Conservation (phyloP, 805 yeast species). For the Candida germanica region DNA sequence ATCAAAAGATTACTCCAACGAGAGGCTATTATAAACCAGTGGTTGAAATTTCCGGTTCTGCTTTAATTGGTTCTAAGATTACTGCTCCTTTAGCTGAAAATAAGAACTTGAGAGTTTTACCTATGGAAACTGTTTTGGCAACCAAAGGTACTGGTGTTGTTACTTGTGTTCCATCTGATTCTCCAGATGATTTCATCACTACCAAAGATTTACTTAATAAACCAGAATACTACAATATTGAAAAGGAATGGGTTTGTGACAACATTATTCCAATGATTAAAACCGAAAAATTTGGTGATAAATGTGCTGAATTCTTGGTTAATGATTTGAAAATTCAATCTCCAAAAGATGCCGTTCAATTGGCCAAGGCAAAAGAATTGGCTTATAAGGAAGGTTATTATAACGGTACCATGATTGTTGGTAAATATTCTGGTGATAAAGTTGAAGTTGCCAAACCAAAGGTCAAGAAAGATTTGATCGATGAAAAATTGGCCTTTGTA, state of each 20-base stretch:
- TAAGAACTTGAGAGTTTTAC: conserved; percentile 75
- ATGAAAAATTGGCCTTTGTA: conserved; percentile 74
- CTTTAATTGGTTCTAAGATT: conserved; percentile 82
- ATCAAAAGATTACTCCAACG: conserved; percentile 85
- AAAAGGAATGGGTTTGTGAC: conserved; percentile 79
- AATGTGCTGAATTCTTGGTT: conserved; percentile 80
- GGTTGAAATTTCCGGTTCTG: conserved; percentile 61
- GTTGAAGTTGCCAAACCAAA: conserved; percentile 90
- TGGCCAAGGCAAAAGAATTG: conserved; percentile 88
- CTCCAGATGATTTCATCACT: conserved; percentile 95
- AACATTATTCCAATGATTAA: conserved; percentile 72
- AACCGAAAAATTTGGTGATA: conserved; percentile 84
- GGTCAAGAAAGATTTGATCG: conserved; percentile 79
- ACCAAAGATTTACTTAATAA: conserved; percentile 79
- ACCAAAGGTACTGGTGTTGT: conserved; percentile 98
- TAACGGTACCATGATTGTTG: conserved; percentile 77
- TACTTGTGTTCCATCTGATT: conserved; percentile 97
- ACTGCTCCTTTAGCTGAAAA: conserved; percentile 76
- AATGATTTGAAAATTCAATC: conserved; percentile 88
- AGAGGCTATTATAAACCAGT: conserved; percentile 74
- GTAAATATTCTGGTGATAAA: conserved; percentile 82
- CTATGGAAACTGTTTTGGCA: conserved; percentile 96
- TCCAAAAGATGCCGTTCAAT: conserved; percentile 84
- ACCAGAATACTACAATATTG: conserved; percentile 84
- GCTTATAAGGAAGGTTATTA: conserved; percentile 97